These are phyloP conservation scores for Salicornia ramosissima DNA, from an alignment of 148 eudicot species.

Conservation along the genomic window DNA sequence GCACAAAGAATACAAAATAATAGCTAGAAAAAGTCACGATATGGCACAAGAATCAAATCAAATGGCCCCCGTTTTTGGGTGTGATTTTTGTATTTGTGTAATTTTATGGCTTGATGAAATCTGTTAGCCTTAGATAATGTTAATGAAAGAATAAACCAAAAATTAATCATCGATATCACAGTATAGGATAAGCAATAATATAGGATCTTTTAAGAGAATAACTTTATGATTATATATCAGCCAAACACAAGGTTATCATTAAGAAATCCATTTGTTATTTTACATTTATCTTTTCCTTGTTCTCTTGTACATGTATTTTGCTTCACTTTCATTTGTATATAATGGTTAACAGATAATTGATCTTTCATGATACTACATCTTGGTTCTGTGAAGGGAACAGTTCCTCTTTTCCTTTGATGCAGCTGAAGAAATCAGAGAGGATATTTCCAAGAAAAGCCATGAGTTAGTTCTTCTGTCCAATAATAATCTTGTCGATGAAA, in stretches of 20 bases:
- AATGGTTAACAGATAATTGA: neutral
- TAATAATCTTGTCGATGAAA: slow-evolving; percentile 82
- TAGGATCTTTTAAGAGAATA: too few relatives aligned
- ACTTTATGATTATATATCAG: too few relatives aligned
- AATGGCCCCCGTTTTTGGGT: too few relatives aligned
- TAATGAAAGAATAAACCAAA: too few relatives aligned
- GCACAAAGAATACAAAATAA: too few relatives aligned
- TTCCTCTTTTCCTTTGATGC: slow-evolving; percentile 91
- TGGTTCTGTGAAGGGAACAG: slow-evolving; percentile 92
- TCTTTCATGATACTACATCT: slow-evolving; percentile 44
- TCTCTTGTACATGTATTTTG: neutral
- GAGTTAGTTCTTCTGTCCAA: slow-evolving; percentile 78
- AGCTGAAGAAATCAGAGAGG: slow-evolving; percentile 82
- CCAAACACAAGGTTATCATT: too few relatives aligned
- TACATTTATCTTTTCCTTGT: neutral
- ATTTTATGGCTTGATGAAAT: too few relatives aligned
- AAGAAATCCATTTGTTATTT: neutral
- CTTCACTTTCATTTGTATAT: neutral
- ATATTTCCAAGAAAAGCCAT: slow-evolving; percentile 61
- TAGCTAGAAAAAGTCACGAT: too few relatives aligned
- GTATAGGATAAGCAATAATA: too few relatives aligned
- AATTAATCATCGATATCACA: too few relatives aligned
- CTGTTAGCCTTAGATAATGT: neutral
- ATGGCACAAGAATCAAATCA: too few relatives aligned
- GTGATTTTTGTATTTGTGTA: too few relatives aligned